Base-by-base conservation (phyloP, 176 grass and related monocot species). In the Ensete glaucum region DNA sequence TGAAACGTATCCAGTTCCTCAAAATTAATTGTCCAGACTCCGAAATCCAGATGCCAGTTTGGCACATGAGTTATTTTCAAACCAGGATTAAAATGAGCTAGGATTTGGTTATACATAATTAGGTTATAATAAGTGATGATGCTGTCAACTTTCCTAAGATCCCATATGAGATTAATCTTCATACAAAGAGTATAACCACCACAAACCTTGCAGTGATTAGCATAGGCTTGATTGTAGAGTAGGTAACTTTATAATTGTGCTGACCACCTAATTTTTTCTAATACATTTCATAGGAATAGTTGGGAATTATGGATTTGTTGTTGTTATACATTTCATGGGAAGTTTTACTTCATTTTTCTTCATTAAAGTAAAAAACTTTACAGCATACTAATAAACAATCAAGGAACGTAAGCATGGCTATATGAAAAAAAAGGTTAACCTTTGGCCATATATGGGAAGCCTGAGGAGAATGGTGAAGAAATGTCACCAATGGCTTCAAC, bases 401-500 rank as follows among this genome's bases (percentile, higher is more conserved):
- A 59, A 59, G 1, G 16, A 59, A n/a, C 26, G 27, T 65, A 65
- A 29, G 63, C 16, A 43, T 43, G 34, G 34, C 4, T 7, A 9
- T 3, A 13, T 26, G 13, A 62, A 58, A 77, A 10, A 34, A 49
- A n/a, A 3, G 55, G 49, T 84, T 81, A 55, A 99, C 95, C 95
- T 94, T 99, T 60, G 95, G 81, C 85, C 74, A 99, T 91, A 94
- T 91, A 73, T 83, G 77, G 67, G 78, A 94, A 75, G 95, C 84
- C 80, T 91, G 95, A 48, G 88, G 80, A 77, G 82, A 91, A 55
- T 91, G 88, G 69, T 94, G 88, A 52, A 94, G 78, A 82, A 88
- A 87, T 50, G 77, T n/a, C 78, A 84, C 72, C 76, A 91, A 75
- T 9, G 88, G 88, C 73, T 85, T 99, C 71, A 99, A 67, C 73